Evolutionary conservation across 208 protist species (phyloP).

Genomic region (Perkinsela sp.): DNA sequence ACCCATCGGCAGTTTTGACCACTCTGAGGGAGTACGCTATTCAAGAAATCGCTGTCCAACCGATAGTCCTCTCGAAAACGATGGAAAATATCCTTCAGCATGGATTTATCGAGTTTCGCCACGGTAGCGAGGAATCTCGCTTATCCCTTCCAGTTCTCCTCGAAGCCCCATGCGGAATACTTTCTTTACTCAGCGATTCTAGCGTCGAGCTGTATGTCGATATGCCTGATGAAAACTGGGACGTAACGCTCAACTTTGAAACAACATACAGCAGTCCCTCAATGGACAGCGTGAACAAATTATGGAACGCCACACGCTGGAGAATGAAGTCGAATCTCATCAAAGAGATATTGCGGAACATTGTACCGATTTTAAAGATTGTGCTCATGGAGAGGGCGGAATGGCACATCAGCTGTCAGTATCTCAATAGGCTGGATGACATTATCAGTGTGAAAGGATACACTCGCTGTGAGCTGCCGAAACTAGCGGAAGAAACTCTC

Average conservation of each 20-base stretch:
- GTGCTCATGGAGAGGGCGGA: neutral
- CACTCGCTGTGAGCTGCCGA: neutral
- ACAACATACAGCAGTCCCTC: neutral
- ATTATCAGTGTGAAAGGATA: neutral
- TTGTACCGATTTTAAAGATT: neutral
- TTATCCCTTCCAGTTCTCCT: neutral
- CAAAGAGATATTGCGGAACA: neutral
- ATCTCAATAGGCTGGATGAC: neutral
- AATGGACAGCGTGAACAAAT: neutral
- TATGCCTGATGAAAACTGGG: neutral
- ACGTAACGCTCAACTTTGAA: neutral
- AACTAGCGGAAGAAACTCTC: neutral
- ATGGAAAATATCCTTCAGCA: neutral
- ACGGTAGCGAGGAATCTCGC: neutral
- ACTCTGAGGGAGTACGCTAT: neutral
- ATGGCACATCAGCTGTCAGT: neutral
- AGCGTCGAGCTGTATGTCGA: neutral
- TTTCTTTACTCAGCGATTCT: neutral
- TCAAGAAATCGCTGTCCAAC: neutral
- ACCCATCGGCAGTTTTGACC: neutral
- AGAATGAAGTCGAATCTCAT: neutral
- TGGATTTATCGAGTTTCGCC: neutral
- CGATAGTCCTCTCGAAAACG: neutral
- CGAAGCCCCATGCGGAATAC: neutral
- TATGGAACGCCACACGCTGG: neutral